These are phyloP conservation scores for Aureobasidium vineae DNA, from an alignment of 2,329 filamentous ascomycete species.

Conservation along the genomic window DNA sequence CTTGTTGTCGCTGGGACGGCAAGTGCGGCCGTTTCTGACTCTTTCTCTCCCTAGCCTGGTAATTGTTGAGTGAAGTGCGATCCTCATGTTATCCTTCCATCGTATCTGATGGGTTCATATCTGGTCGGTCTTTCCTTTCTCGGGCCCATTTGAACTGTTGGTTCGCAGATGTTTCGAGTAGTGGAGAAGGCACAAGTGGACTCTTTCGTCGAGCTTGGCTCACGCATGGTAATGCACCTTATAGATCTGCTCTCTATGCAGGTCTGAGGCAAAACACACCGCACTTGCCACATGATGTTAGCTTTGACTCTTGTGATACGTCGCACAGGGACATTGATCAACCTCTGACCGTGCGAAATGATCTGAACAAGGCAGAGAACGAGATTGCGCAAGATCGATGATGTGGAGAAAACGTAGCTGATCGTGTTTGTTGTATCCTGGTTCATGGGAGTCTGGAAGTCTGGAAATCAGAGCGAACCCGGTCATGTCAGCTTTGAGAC, in stretches of 20 bases:
- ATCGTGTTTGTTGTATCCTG: background rate
- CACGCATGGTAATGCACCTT: background rate
- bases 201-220: background rate
- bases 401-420: background rate
- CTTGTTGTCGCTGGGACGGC: background rate
- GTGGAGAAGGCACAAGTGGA: background rate
- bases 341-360: background rate
- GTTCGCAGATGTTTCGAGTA: too few species aligned
- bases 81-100: background rate
- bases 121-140: background rate
- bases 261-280: slow-evolving; percentile 2
- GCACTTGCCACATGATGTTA: slow-evolving; percentile 15
- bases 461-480: background rate
- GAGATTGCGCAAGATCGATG: background rate
- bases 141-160: background rate
- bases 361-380: background rate
- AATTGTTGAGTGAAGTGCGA: background rate
- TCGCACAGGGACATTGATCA: background rate
- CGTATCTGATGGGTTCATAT: background rate
- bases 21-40: background rate
- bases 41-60: background rate
- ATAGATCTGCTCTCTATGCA: background rate
- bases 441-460: background rate
- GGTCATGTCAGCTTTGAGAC: too few species aligned
- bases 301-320: slow-evolving; percentile 17